Evolutionary conservation across 2,329 filamentous ascomycete genomes (phyloP).

Genomic region (Botrytis fragariae): DNA sequence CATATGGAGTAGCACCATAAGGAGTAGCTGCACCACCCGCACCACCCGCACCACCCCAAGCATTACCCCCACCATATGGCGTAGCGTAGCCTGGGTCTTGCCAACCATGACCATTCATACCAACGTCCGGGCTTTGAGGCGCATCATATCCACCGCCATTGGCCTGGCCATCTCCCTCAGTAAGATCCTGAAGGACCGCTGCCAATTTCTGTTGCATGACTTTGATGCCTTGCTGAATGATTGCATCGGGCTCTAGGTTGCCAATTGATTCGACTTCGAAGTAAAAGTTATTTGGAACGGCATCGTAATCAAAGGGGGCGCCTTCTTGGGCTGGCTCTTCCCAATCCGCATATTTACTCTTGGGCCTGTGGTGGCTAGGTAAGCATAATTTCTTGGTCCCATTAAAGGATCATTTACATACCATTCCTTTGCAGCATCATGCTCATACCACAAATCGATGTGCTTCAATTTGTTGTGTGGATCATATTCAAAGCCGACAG

Average conservation of each 20-base stretch:
- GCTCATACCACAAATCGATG: conserved; percentile 92
- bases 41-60: conserved; percentile 65
- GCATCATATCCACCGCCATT: conserved; percentile 50
- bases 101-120: conserved; percentile 57
- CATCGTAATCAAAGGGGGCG: conserved; percentile 88
- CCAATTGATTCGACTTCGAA: conserved; percentile 90
- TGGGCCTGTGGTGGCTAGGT: conserved; percentile 57
- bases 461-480: conserved; percentile 94
- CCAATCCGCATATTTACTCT: conserved; percentile 74
- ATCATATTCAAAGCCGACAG: conserved; percentile 96
- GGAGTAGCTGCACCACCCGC: conserved; percentile 53
- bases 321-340: conserved; percentile 79
- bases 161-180: conserved; percentile 54
- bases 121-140: conserved; percentile 59
- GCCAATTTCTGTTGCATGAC: conserved; percentile 90
- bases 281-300: conserved; percentile 82
- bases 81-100: conserved; percentile 65
- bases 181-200: conserved; percentile 66
- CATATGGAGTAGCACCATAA: conserved; percentile 61
- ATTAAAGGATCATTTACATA: conserved; percentile 44
- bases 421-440: conserved; percentile 80
- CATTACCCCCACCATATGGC: conserved; percentile 62
- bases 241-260: conserved; percentile 82
- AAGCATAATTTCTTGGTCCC: conserved; percentile 23
- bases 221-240: conserved; percentile 84